phyloP scores from a whole-genome alignment of 2,329 filamentous ascomycete species.

The Neonectria ditissima region DNA sequence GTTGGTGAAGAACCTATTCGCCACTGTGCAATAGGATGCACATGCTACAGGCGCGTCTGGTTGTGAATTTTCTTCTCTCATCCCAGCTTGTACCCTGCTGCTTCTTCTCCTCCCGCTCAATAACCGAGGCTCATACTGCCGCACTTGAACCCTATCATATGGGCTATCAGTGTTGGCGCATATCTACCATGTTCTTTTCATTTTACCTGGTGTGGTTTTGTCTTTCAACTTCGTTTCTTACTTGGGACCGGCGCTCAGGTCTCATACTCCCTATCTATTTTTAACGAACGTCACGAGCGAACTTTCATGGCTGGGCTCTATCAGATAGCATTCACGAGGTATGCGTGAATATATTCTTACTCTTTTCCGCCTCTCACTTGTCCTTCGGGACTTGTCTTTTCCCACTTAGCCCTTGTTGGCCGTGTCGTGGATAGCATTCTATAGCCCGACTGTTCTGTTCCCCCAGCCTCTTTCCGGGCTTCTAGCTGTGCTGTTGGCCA shows the following conservation, averaged over 20 bases:
- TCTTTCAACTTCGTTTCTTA: slow-evolving; percentile 25
- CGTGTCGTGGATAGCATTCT: slow-evolving; percentile 9
- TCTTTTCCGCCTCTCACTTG: slow-evolving; percentile 31
- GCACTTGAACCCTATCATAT: slow-evolving; percentile 23
- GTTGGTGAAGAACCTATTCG: slow-evolving; percentile 46
- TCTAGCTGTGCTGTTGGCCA: slow-evolving; percentile 3
- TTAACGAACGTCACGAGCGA: slow-evolving; percentile 46
- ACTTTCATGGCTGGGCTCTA: slow-evolving; percentile 46
- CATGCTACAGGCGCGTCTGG: slow-evolving; percentile 23
- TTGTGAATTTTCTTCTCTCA: slow-evolving; percentile 16
- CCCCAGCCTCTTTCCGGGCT: background rate
- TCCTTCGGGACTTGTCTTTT: slow-evolving; percentile 21
- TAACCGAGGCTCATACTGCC: slow-evolving; percentile 22
- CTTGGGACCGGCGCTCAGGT: slow-evolving; percentile 39
- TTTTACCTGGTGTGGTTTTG: slow-evolving; percentile 14
- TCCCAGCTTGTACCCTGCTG: slow-evolving; percentile 30
- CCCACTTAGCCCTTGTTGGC: slow-evolving; percentile 8
- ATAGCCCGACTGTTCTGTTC: slow-evolving; percentile 2
- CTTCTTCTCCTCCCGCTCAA: slow-evolving; percentile 22
- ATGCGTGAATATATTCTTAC: slow-evolving; percentile 49
- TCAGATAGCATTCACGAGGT: slow-evolving; percentile 48
- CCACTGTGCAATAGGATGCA: background rate
- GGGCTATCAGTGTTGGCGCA: slow-evolving; percentile 9
- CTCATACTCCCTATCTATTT: slow-evolving; percentile 29
- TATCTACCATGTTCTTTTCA: slow-evolving; percentile 11